These are phyloP conservation scores for Grigorovia yakushimaensis DNA, from an alignment of 805 yeast genomes.

Conservation along the genomic window DNA sequence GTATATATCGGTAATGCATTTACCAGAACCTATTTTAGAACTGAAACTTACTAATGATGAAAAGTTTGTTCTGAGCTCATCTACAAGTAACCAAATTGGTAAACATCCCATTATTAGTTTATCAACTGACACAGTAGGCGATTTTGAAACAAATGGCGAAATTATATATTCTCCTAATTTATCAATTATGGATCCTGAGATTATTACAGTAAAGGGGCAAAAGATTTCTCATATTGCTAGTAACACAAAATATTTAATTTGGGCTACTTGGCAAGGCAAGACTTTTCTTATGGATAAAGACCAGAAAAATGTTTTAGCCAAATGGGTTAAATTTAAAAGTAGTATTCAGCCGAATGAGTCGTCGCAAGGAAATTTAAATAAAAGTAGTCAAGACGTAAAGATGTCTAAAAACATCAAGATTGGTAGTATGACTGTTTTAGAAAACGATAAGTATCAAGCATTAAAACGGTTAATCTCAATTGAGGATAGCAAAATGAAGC, in stretches of 20 bases:
- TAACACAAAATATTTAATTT: neutral
- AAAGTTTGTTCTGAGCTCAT: slow-evolving; percentile 13
- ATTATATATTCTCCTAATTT: neutral
- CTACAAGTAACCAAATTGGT: slow-evolving; percentile 7
- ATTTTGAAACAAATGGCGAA: neutral
- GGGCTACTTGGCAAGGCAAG: slow-evolving; percentile 5
- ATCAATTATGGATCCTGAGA: neutral
- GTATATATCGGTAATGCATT: slow-evolving; percentile 19
- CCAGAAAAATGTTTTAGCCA: neutral
- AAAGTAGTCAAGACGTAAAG: neutral
- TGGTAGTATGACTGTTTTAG: slow-evolving; percentile 5
- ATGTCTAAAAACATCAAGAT: slow-evolving; percentile 1
- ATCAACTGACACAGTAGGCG: neutral
- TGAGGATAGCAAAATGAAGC: no score
- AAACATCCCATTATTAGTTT: neutral
- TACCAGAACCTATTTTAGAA: slow-evolving; percentile 24
- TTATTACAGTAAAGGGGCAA: neutral
- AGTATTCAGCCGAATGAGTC: slow-evolving; percentile 17
- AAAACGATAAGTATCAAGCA: neutral
- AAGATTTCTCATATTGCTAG: slow-evolving; percentile 1
- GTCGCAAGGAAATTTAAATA: slow-evolving; percentile 14
- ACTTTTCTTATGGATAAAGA: neutral
- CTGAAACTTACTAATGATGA: slow-evolving; percentile 4
- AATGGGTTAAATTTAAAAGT: slow-evolving; percentile 16
- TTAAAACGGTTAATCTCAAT: no score